phyloP scores from a whole-genome alignment of 1,139 yeast genomes.

The Blastobotrys ciferrii region DNA sequence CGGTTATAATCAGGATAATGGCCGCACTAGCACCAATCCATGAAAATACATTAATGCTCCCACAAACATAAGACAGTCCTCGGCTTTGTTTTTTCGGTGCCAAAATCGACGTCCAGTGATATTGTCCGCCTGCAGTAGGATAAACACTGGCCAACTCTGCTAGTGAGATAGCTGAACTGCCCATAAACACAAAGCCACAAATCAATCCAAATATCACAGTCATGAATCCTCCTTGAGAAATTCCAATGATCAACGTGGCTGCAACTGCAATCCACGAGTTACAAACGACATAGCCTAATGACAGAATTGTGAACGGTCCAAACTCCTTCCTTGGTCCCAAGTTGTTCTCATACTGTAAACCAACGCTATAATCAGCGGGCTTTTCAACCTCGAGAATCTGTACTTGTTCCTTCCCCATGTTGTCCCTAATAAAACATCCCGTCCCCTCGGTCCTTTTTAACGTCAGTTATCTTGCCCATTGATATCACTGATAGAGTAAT shows the following conservation, averaged over 20 bases:
- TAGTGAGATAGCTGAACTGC: slow-evolving; percentile 47
- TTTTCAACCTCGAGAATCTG: not conserved
- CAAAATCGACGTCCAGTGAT: slow-evolving; percentile 57
- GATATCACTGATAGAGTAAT: not conserved
- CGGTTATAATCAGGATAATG: slow-evolving; percentile 2
- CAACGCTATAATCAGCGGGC: not conserved
- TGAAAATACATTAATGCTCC: slow-evolving; percentile 45
- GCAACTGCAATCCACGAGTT: slow-evolving; percentile 41
- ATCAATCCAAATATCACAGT: slow-evolving; percentile 74
- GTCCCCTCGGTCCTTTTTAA: not conserved
- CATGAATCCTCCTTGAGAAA: slow-evolving; percentile 40
- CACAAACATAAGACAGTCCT: slow-evolving; percentile 52
- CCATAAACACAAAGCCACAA: slow-evolving; percentile 50
- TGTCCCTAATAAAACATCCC: not conserved
- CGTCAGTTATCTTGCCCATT: not conserved
- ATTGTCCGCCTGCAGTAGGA: slow-evolving; percentile 61
- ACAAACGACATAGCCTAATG: slow-evolving; percentile 37
- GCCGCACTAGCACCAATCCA: slow-evolving; percentile 32
- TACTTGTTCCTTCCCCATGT: not conserved
- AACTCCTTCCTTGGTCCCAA: slow-evolving; percentile 6
- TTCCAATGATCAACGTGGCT: slow-evolving; percentile 32
- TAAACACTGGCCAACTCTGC: slow-evolving; percentile 54
- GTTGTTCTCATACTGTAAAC: slow-evolving; percentile 6
- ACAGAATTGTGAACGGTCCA: slow-evolving; percentile 5
- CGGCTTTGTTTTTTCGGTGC: slow-evolving; percentile 51